A percentile compares a stretch with the other conserved stretches of the same genome.
Evolutionary conservation across 441 rosid species (phyloP).

Genomic region (Aleurites moluccanus): DNA sequence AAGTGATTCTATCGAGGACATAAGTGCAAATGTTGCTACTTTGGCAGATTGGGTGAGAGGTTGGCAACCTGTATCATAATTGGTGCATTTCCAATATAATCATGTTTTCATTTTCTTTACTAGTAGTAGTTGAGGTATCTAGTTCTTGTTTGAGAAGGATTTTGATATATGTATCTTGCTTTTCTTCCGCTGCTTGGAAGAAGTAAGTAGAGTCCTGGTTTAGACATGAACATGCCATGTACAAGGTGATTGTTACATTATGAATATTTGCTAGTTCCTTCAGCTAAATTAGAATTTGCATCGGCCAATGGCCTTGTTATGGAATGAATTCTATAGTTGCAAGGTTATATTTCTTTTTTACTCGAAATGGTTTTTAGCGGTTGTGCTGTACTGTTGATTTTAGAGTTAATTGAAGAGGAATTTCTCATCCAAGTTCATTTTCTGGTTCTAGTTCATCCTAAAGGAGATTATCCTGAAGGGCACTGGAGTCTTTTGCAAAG

Average conservation of each 20-base stretch:
- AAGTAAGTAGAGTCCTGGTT: not conserved
- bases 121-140: not conserved
- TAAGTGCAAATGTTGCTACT: constrained; percentile 50
- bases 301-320: not conserved
- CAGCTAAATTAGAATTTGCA: not conserved
- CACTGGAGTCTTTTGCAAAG: too few relatives aligned
- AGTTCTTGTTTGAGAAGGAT: not conserved
- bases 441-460: not conserved
- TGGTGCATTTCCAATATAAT: not conserved
- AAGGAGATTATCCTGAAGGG: too few relatives aligned
- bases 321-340: not conserved
- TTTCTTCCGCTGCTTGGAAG: not conserved
- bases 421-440: not conserved
- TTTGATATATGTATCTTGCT: not conserved
- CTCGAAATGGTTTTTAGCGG: not conserved
- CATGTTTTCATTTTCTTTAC: not conserved
- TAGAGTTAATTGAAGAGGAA: not conserved
- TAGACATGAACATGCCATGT: not conserved
- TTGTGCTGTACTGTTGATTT: not conserved
- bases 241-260: not conserved
- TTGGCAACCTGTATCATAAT: constrained; percentile 45
- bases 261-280: not conserved
- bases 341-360: not conserved
- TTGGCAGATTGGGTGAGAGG: constrained; percentile 65
- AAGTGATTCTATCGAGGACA: constrained; percentile 71